Percentiles rank a stretch among this genome's conserved stretches.
These are phyloP conservation scores for Fistulina hepatica DNA, from an alignment of 1,284 basidiomycete genomes.

Conservation along the genomic window DNA sequence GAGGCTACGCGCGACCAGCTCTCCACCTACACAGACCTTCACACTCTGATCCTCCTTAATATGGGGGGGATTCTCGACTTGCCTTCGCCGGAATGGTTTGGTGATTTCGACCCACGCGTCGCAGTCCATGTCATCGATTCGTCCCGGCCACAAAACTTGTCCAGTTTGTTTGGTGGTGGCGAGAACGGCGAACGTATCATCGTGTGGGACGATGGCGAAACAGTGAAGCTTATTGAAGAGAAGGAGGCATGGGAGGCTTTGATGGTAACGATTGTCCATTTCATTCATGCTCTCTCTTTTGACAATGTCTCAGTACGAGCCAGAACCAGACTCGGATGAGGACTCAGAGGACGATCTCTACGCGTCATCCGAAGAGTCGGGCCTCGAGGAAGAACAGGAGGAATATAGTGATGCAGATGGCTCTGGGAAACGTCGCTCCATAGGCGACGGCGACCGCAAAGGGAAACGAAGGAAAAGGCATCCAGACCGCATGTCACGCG, in stretches of 20 bases:
- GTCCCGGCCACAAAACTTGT: constrained; percentile 82
- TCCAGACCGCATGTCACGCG: constrained; percentile 46
- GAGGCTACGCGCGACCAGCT: constrained; percentile 13
- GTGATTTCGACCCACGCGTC: constrained; percentile 47
- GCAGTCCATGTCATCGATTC: constrained; percentile 93
- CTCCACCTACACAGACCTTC: constrained; percentile 50
- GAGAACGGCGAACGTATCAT: constrained; percentile 62
- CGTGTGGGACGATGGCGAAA: constrained; percentile 86
- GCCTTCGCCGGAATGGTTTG: constrained; percentile 64
- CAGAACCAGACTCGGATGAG: constrained; percentile 54
- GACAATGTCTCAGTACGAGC: constrained; percentile 45
- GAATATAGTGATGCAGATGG: constrained; percentile 33
- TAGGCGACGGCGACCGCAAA: constrained; percentile 30
- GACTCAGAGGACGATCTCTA: constrained; percentile 29
- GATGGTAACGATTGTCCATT: constrained; percentile 35
- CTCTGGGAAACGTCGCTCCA: constrained; percentile 47
- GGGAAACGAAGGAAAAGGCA: constrained; percentile 39
- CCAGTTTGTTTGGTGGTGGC: constrained; percentile 75
- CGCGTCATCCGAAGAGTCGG: constrained; percentile 31
- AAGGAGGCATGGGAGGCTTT: constrained; percentile 71
- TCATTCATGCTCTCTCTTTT: constrained; percentile 1
- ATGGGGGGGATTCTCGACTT: constrained; percentile 87
- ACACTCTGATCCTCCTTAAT: constrained; percentile 86
- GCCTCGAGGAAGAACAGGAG: constrained; percentile 38
- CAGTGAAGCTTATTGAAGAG: constrained; percentile 52